Base-by-base conservation (phyloP, 2,329 filamentous ascomycete species). In the Penicillium italicum region DNA sequence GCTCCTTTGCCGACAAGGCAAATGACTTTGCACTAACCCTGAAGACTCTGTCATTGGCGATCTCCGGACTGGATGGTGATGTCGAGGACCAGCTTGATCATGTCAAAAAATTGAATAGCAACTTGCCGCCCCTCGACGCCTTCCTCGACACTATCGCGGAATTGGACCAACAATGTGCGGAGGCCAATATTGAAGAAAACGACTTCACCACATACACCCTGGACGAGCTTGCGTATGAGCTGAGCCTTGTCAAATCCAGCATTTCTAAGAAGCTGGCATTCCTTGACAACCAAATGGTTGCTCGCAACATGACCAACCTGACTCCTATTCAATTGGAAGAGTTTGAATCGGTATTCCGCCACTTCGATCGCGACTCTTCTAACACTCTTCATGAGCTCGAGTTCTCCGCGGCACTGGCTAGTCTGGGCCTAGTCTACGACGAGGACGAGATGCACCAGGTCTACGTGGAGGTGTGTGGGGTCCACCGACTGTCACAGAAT, bases 131-230 rank as follows among this genome's bases (percentile, higher is more conserved):
- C 3, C 81, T 99, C n/a, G 91, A 97, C 66, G 85, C 89, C 57
- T 99, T 95, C 71, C 82, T 99, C 38, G 86, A 90, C 60, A 89
- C 91, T 61, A 97, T 99, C 69, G 89, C 86, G 14, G 85, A 85
- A 11, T 83, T 97, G 45, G 92, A 97, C 69, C 85, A 85, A 61
- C 91, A 96, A 75, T 99, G 94, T 72, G 84, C 87, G 57, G 93
- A 97, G 77, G 94, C 94, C 59, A 97, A 99, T 72, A 97, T 99
- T 61, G 94, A 99, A 74, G 94, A 99, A 69, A 99, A 99, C 74
- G 94, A 99, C 77, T 97, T 94, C 74, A 99, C 94, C n/a, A 97
- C 93, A 9, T 97, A 97, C 76, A 96, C 93, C 10, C 94, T 97
- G 72, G 94, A 99, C 70, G 94, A 99, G 75, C 82, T 99, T 40